Evolutionary conservation across 1,284 basidiomycete genomes (phyloP).

Genomic region (Retiboletus flavoniger): DNA sequence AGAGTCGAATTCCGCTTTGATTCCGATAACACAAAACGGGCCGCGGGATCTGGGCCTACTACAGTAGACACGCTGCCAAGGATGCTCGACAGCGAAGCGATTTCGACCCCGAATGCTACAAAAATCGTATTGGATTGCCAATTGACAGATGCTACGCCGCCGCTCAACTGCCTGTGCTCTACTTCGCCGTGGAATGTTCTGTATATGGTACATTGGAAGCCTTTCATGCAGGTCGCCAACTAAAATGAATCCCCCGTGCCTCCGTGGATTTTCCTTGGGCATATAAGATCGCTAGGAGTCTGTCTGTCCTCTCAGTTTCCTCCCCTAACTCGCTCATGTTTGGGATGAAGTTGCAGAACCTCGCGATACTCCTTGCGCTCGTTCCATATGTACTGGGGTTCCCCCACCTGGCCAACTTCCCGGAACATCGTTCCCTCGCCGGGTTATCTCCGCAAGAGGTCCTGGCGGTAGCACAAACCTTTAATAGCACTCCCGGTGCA

Average conservation of each 20-base stretch:
- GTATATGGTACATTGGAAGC: background rate
- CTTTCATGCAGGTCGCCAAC: background rate
- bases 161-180: background rate
- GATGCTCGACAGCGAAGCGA: background rate
- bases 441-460: conserved; percentile 21
- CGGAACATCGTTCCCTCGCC: conserved; percentile 22
- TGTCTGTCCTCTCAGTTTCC: background rate
- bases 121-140: background rate
- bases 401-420: conserved; percentile 17
- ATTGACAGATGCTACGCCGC: background rate
- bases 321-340: background rate
- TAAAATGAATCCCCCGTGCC: too few species aligned
- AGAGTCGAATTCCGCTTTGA: background rate
- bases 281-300: conserved; percentile 14
- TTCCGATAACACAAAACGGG: background rate
- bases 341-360: conserved; percentile 12
- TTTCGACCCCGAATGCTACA: background rate
- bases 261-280: background rate
- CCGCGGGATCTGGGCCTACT: too few species aligned
- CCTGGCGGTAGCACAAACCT: conserved; percentile 10
- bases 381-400: conserved; percentile 15
- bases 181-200: background rate
- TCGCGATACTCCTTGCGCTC: conserved; percentile 7
- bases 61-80: background rate
- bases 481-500: conserved; percentile 24